Conservation (phyloP, 2,329 filamentous ascomycete genomes). For the Alternaria consortialis region DNA sequence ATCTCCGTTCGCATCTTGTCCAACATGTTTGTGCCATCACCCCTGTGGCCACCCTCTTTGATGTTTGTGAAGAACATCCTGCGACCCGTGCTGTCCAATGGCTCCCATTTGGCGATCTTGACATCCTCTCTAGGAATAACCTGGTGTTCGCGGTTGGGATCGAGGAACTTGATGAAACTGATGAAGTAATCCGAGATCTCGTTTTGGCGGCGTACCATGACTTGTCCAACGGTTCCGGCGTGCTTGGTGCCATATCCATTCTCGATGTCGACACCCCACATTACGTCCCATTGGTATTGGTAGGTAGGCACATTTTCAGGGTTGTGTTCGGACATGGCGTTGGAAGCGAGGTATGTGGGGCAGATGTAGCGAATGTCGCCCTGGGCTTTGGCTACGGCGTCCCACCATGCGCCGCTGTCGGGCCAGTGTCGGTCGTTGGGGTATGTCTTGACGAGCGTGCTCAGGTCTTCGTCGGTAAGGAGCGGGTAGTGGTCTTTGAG, state of each 20-base stretch:
- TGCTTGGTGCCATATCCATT: conserved; percentile 48
- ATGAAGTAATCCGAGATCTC: conserved; percentile 46
- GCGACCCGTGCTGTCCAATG: conserved; percentile 30
- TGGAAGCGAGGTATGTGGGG: conserved; percentile 43
- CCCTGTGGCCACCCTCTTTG: conserved; percentile 33
- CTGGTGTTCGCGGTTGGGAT: conserved; percentile 39
- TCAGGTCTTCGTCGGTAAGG: conserved; percentile 62
- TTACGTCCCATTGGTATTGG: conserved; percentile 49
- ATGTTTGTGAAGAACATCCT: conserved; percentile 45
- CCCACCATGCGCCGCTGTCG: conserved; percentile 44
- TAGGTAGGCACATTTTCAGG: conserved; percentile 35
- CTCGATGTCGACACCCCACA: conserved; percentile 39
- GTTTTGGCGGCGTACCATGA: conserved; percentile 42
- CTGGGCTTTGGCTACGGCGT: conserved; percentile 46
- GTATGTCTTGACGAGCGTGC: conserved; percentile 35
- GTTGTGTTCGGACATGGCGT: conserved; percentile 43
- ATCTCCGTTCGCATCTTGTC: conserved; percentile 35
- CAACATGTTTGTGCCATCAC: conserved; percentile 33
- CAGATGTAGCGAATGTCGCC: conserved; percentile 49
- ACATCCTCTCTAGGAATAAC: conserved; percentile 4
- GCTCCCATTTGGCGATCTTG: conserved; percentile 31
- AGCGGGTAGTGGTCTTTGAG: conserved; percentile 55
- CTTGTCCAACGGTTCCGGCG: conserved; percentile 44
- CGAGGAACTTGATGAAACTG: conserved; percentile 43
- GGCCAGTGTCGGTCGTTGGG: conserved; percentile 49